A percentile compares a stretch with the other conserved stretches of the same genome.
Conservation (phyloP, 2,329 filamentous ascomycete genomes). For the Epichloe sibirici region DNA sequence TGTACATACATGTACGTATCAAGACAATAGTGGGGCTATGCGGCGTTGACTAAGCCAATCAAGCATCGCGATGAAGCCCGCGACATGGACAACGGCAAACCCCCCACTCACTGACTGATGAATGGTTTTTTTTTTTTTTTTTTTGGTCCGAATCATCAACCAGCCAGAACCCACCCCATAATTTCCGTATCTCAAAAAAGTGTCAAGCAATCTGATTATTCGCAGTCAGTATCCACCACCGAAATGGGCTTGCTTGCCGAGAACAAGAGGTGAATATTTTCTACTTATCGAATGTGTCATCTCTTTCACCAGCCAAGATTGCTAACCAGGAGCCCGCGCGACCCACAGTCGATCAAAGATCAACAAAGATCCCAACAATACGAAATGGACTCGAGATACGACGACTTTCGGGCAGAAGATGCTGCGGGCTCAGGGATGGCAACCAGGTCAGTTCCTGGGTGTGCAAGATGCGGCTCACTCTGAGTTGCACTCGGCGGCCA, state of each 20-base stretch:
- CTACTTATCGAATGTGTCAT: neutral
- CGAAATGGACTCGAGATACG: slow-evolving; percentile 75
- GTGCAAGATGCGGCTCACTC: slow-evolving; percentile 64
- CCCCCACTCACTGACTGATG: neutral
- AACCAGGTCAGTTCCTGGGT: slow-evolving; percentile 72
- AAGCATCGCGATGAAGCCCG: neutral
- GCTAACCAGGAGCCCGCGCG: neutral
- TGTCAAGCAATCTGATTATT: neutral
- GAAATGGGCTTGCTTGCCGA: slow-evolving; percentile 26
- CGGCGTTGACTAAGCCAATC: neutral
- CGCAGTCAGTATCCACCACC: slow-evolving; percentile 4
- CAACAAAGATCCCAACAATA: slow-evolving; percentile 89
- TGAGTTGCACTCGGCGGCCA: slow-evolving; percentile 65
- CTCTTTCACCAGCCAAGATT: neutral
- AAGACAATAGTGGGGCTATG: neutral
- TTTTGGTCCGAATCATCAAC: neutral
- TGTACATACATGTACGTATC: too few relatives aligned
- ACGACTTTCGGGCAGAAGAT: slow-evolving; percentile 82
- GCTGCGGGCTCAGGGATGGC: slow-evolving; percentile 80
- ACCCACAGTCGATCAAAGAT: slow-evolving; percentile 46
- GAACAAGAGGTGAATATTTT: slow-evolving; percentile 18
- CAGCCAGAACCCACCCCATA: neutral
- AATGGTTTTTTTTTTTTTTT: neutral
- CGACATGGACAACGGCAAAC: neutral
- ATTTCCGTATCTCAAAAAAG: neutral